Base-by-base conservation (phyloP, 768 basidiomycete genomes). In the Paxillus ammoniavirescens region DNA sequence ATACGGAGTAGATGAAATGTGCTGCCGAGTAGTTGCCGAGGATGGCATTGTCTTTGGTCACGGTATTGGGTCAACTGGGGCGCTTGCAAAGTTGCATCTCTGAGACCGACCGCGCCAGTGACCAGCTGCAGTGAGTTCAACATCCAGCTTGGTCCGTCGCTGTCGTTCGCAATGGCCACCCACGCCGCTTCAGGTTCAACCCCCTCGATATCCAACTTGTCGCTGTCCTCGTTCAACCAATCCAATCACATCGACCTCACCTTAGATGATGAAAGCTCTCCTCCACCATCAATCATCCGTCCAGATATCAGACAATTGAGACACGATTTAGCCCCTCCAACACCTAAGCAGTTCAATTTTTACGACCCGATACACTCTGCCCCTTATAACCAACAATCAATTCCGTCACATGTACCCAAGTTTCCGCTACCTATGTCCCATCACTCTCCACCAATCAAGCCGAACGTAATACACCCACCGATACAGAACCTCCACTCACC, bases 171-270 rank as follows among this genome's bases (percentile, higher is more conserved):
- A 61, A 70, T 68, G 59, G 57, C 49, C 47, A 69, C 51, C 36
- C 68, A 71, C 58, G 63, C 60, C 59, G 61, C 60, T 46, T 64
- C 56, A 65, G 64, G 61, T 57, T 69, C 69, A 50, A 62, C 65
- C 41, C 66, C 65, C 46, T 66, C 65, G 47, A 67, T 70, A 47
- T 69, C 61, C 47, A 71, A 60, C 65, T 70, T 73, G 45, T 71
- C 75, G 30, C 53, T 75, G 50, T 73, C 72, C 8, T 67, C 71
- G 18, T 69, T 74, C 55, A 70, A 71, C 53, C 75, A 76, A 58
- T 72, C 77, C 13, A 75, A 80, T 60, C 81, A 77, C 60, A 89
- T 89, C 67, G 87, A 89, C 75, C 77, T 89, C 56, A 89, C 86
- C 23, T 72, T 75, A 56, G 87, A 86, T 70, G 86, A 87, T 68